These are phyloP conservation scores for Fusarium paranaense DNA, from an alignment of 2,329 filamentous ascomycete genomes.

Conservation along the genomic window DNA sequence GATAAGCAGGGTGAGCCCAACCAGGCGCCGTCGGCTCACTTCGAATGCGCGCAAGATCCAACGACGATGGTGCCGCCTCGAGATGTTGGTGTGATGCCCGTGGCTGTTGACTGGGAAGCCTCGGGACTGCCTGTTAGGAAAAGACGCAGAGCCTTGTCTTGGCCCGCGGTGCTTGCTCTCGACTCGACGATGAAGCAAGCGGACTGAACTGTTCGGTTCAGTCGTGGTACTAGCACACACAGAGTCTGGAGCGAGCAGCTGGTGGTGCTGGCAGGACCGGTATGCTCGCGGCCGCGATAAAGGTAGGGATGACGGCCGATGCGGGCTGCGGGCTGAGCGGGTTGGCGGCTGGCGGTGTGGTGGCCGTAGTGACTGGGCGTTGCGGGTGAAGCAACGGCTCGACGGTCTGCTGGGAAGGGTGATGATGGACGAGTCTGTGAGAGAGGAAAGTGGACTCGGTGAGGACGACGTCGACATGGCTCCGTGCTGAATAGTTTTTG, in stretches of 20 bases:
- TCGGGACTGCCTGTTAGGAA: slow-evolving; percentile 31
- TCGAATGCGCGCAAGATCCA: slow-evolving; percentile 25
- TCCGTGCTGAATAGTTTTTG: slow-evolving; percentile 56
- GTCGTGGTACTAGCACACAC: slow-evolving; percentile 40
- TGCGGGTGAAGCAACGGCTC: slow-evolving; percentile 44
- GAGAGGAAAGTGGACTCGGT: slow-evolving; percentile 55
- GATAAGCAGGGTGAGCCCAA: slow-evolving; percentile 43
- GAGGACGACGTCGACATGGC: slow-evolving; percentile 51
- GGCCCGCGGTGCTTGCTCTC: slow-evolving; percentile 25
- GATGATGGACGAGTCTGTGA: slow-evolving; percentile 52
- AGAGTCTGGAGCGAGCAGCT: slow-evolving; percentile 27
- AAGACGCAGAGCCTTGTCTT: slow-evolving; percentile 35
- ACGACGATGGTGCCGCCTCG: slow-evolving; percentile 8
- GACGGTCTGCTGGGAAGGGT: slow-evolving; percentile 46
- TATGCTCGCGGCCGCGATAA: slow-evolving; percentile 45
- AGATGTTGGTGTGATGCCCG: slow-evolving; percentile 40
- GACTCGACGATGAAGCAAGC: slow-evolving; percentile 26
- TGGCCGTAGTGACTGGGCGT: slow-evolving; percentile 46
- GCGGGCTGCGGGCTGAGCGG: slow-evolving; percentile 45
- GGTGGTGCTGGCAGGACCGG: slow-evolving; percentile 22
- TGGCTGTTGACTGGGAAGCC: slow-evolving; percentile 29
- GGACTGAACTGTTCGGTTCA: slow-evolving; percentile 16
- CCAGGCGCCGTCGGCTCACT: slow-evolving; percentile 31
- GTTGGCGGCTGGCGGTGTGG: slow-evolving; percentile 45
- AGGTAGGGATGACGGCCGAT: slow-evolving; percentile 45